Base-by-base conservation (phyloP, 257 asterid species). In the Solanum raphanifolium region DNA sequence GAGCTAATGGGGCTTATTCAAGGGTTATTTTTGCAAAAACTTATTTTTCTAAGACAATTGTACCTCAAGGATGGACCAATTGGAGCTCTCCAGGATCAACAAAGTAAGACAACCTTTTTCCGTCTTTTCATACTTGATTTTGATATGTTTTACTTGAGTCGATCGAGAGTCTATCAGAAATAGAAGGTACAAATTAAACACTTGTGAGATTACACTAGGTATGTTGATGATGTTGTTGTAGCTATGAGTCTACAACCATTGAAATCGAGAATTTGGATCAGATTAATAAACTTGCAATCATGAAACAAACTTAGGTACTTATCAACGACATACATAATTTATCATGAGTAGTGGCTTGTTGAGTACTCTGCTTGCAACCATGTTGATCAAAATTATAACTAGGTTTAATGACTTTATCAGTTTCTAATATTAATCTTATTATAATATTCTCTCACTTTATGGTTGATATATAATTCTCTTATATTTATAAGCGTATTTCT, bases 21-120 rank as follows among this genome's bases (percentile, higher is more conserved):
- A 91, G 94, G 88, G 98, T 95, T 5, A 83, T 96, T 83, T 96
- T 93, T 86, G 98, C 95, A 5, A 88, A 96, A 27, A 92, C 98
- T 3, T 95, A 96, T 84, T 83, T 96, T 60, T 96, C 99, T 8
- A 92, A 69, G 88, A 90, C 93, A 66, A 91, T 96, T 13, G 86
- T 87, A 25, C 92, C 94, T 79, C 94, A 92, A 78, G 99, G 98
- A 9, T 96, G 99, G 99, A 91, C 97, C 1, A 92, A 92, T 34
- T 92, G 93, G 95, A 93, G 93, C 88, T 91, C 89, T 48, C 46
- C 84, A 2, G 96, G 93, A 58, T 89, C 75, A 38, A 90, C 93
- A 87, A 87, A 91, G 98, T 95, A 93, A 93, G 94, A 38, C 1
- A 21, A 27, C 39, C 13, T 27, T 16, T n/a, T 13, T 25, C 5